A percentile compares a stretch with the other conserved stretches of the same genome.
Evolutionary conservation across 305 asterid species (phyloP).

Genomic region (Fraxinus nigra): DNA sequence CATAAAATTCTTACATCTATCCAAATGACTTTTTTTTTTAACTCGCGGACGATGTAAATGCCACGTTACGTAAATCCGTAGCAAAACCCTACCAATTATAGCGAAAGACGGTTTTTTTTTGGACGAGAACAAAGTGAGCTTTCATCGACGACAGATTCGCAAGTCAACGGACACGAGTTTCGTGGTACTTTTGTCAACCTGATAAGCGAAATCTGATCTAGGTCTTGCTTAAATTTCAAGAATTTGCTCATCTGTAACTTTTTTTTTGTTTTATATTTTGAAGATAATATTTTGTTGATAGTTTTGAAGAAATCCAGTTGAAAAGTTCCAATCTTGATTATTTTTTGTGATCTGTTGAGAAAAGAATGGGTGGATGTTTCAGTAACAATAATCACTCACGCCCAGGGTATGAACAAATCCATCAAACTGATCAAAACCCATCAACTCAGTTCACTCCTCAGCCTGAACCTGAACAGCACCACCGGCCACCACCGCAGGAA

Average conservation of each 20-base stretch:
- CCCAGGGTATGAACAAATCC: slow-evolving; percentile 28
- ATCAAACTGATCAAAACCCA: slow-evolving; percentile 29
- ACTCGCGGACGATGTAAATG: too few species aligned
- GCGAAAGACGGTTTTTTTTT: not conserved
- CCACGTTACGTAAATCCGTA: too few species aligned
- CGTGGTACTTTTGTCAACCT: not conserved
- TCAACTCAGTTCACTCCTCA: slow-evolving; percentile 21
- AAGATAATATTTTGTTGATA: not conserved
- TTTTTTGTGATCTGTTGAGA: not conserved
- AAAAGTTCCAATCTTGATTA: slow-evolving; percentile 32
- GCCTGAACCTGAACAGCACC: not conserved
- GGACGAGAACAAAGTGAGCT: not conserved
- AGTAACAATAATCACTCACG: slow-evolving; percentile 30
- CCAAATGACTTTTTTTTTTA: too few species aligned
- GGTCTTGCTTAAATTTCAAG: not conserved
- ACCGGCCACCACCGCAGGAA: slow-evolving; percentile 9
- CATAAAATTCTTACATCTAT: too few species aligned
- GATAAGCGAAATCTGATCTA: not conserved
- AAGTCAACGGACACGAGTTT: slow-evolving; percentile 12
- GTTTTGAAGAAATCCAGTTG: not conserved
- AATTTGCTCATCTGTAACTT: not conserved
- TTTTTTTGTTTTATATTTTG: too few species aligned
- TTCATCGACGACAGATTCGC: not conserved
- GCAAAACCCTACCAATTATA: too few species aligned
- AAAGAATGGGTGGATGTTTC: slow-evolving; percentile 62